Base-by-base conservation (phyloP, 306 rosid genomes). In the Quercus suber region DNA sequence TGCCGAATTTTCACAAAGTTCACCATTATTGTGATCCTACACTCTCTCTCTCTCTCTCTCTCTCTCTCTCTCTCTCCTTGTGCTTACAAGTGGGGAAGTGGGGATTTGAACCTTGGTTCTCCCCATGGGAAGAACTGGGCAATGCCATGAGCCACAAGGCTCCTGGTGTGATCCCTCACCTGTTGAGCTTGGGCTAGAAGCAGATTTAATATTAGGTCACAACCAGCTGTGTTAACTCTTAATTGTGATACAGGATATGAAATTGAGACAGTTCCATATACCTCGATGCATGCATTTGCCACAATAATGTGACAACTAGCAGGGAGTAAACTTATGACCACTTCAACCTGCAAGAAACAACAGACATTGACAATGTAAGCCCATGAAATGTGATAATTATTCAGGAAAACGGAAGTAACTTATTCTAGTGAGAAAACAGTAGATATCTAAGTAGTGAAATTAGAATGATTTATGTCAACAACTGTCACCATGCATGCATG, bases 221-320 rank as follows among this genome's bases (percentile, higher is more conserved):
- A 6, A 33, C 19, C 15, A 15, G 19, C 51, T 33, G 70, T 27
- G 70, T 15, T 20, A 31, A 49, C 51, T 33, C 28, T n/a, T 20
- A 49, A 49, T 27, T 33, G 41, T n/a, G 55, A 64, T 49, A 14
- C 25, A 76, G 64, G 84, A 75, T 70, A 78, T 64, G 59, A 74
- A 68, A 76, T 20, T 52, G 73, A 68, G 82, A 82, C 74, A 75
- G 51, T 41, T 74, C n/a, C n/a, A 45, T 71, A 61, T 83, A 95
- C 99, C 99, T 95, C 89, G 25, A 92, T 84, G 86, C 99, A 95
- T 76, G 92, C 94, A 78, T 91, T 90, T 77, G 97, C 99, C 65
- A 91, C 90, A n/a, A 76, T 72, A 69, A 82, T 45, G 82, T 95
- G 99, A 84, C 89, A 95, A 87, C 90, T 85, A 18, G 97, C 55